Percentiles rank a stretch among this genome's conserved stretches.
Evolutionary conservation across 768 basidiomycete genomes (phyloP).

Genomic region (Xanthoconium stramineum): DNA sequence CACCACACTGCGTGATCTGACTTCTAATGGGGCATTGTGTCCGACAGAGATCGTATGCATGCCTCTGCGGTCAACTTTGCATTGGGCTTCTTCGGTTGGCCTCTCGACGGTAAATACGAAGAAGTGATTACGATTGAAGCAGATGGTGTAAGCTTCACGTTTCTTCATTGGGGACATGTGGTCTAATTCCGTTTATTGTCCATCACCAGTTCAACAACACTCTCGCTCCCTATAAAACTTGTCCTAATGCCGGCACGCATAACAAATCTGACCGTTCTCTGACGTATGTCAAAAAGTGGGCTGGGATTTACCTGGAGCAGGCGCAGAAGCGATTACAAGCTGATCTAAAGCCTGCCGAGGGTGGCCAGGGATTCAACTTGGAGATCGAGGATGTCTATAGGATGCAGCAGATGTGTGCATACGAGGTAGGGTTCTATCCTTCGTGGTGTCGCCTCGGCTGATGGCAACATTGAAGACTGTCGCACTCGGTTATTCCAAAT

Average conservation of each 20-base stretch:
- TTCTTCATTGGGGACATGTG: conserved; percentile 3
- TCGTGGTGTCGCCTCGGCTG: not conserved
- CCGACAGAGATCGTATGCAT: conserved; percentile 65
- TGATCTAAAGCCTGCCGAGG: conserved; percentile 35
- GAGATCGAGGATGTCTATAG: conserved; percentile 66
- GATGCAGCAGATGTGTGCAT: conserved; percentile 82
- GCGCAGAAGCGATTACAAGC: conserved; percentile 59
- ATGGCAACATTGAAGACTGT: conserved; percentile 61
- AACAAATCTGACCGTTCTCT: conserved; percentile 55
- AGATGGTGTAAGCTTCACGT: conserved; percentile 42
- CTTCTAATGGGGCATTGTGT: not conserved
- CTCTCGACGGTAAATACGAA: conserved; percentile 68
- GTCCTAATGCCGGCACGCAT: conserved; percentile 54
- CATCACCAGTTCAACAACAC: conserved; percentile 70
- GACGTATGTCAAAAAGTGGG: conserved; percentile 64
- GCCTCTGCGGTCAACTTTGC: conserved; percentile 65
- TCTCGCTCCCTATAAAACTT: conserved; percentile 81
- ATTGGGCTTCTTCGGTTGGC: conserved; percentile 75
- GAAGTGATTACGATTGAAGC: conserved; percentile 75
- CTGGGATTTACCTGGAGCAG: conserved; percentile 63
- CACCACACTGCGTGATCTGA: too few species aligned
- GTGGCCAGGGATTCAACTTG: conserved; percentile 51
- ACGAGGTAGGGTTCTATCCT: conserved; percentile 51
- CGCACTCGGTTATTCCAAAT: conserved; percentile 85
- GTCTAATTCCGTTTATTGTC: not conserved